Percentiles rank a stretch among this genome's conserved stretches.
Conservation (phyloP, 805 yeast species). For the Wickerhamomyces hampshirensis region DNA sequence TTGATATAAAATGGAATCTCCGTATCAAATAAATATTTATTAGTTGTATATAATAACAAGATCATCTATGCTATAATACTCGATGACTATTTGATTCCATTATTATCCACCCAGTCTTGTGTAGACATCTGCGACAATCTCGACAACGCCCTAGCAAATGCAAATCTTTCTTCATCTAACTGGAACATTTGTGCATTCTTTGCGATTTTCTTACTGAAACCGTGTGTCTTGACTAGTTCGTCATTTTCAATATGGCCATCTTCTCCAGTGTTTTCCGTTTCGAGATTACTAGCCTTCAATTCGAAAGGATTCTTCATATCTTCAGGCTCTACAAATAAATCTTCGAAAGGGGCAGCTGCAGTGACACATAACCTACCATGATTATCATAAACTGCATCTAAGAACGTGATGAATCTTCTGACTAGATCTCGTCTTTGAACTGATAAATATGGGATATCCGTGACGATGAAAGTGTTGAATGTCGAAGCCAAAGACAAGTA, state of each 20-base stretch:
- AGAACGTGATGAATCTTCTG: slow-evolving; percentile 86
- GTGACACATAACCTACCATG: slow-evolving; percentile 87
- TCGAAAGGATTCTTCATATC: slow-evolving; percentile 35
- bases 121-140: slow-evolving; percentile 93
- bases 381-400: slow-evolving; percentile 93
- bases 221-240: slow-evolving; percentile 67
- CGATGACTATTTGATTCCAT: no score
- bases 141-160: slow-evolving; percentile 91
- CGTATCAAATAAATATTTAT: no score
- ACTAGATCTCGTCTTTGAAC: slow-evolving; percentile 76
- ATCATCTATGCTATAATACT: no score
- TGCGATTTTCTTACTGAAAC: slow-evolving; percentile 68
- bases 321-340: slow-evolving; percentile 82
- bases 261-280: slow-evolving; percentile 11
- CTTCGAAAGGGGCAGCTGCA: slow-evolving; percentile 78
- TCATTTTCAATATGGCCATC: slow-evolving; percentile 41
- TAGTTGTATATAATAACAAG: no score
- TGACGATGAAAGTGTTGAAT: slow-evolving; percentile 75
- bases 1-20: no score
- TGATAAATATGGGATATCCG: slow-evolving; percentile 87
- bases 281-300: slow-evolving; percentile 19
- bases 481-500: slow-evolving; percentile 76
- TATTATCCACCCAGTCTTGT: slow-evolving; percentile 75
- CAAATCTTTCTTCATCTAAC: slow-evolving; percentile 92
- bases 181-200: slow-evolving; percentile 73